Base-by-base conservation (phyloP, 2,329 filamentous ascomycete species). In the Coccinonectria pachysandricola region DNA sequence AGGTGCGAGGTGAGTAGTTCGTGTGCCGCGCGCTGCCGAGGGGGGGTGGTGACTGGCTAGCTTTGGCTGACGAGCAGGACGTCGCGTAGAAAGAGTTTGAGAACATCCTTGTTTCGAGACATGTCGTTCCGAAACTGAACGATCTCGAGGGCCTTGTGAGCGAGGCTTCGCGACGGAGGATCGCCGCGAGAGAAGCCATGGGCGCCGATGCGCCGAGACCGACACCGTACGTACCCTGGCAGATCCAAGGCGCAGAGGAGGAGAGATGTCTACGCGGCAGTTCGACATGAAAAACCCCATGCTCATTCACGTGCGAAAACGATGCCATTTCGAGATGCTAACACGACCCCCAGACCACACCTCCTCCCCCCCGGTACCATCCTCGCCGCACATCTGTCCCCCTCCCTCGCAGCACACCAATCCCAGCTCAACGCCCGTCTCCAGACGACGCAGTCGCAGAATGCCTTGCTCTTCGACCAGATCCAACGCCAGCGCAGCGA, bases 41-140 rank as follows among this genome's bases (percentile, higher is more conserved):
- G 12, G 15, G 8, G 18, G n/a, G 24, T 10, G 12, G 14, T 15
- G 26, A 7, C 5, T 12, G 4, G 12, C 11, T 16, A 3, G 9
- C 23, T 14, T 14, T 23, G n/a, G 14, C 14, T 7, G 14, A 30
- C 23, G 20, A 35, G 37, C 22, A 47, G 3, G 8, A 2, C 6
- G 2, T 3, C 6, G 13, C 22, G 19, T 35, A 68, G 57, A 62
- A 60, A 43, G 71, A 77, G 47, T 78, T 78, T 45, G 63, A 66
- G 12, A 57, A 53, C 11, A 70, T 77, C 30, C 46, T 75, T 32
- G 42, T 54, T 11, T 54, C 58, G 32, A 53, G 71, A 32, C 55
- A 61, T 22, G 71, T 76, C 8, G 62, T 78, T 3, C 54, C 56
- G 19, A 64, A 64, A 33, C 57, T 78, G 7, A 78, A 78, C 46